A percentile compares a stretch with the other conserved stretches of the same genome.
These are phyloP conservation scores for Strobilomyces confusus DNA, from an alignment of 768 basidiomycete genomes.

Conservation along the genomic window DNA sequence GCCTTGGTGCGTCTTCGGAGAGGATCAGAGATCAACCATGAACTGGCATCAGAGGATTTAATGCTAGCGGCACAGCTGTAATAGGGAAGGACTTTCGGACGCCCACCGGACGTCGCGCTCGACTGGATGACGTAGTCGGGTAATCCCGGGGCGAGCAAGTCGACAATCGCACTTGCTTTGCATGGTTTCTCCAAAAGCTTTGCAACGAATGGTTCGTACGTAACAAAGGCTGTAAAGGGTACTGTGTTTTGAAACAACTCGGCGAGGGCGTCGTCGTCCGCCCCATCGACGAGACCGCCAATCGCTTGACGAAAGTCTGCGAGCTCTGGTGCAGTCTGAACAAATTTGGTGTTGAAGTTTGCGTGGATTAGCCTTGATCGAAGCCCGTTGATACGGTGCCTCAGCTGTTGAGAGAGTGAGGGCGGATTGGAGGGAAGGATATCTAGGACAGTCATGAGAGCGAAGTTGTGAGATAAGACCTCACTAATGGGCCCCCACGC, in stretches of 20 bases:
- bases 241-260: not conserved
- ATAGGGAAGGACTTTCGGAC: no score
- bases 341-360: conserved; percentile 5
- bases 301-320: not conserved
- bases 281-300: no score
- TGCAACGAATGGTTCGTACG: not conserved
- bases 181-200: no score
- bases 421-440: not conserved
- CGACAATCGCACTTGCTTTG: no score
- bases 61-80: not conserved
- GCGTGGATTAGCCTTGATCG: not conserved
- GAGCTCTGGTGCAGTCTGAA: conserved; percentile 4
- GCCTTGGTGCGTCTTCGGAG: no score
- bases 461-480: not conserved
- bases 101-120: not conserved
- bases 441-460: not conserved
- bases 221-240: not conserved
- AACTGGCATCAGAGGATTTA: not conserved
- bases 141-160: no score
- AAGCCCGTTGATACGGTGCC: not conserved
- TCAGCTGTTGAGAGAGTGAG: conserved; percentile 1
- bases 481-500: no score
- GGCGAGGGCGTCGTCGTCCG: not conserved
- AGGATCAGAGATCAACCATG: no score
- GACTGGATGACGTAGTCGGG: conserved; percentile 15